Conservation (phyloP, 75 land plant species). For the Cryptomeria japonica region DNA sequence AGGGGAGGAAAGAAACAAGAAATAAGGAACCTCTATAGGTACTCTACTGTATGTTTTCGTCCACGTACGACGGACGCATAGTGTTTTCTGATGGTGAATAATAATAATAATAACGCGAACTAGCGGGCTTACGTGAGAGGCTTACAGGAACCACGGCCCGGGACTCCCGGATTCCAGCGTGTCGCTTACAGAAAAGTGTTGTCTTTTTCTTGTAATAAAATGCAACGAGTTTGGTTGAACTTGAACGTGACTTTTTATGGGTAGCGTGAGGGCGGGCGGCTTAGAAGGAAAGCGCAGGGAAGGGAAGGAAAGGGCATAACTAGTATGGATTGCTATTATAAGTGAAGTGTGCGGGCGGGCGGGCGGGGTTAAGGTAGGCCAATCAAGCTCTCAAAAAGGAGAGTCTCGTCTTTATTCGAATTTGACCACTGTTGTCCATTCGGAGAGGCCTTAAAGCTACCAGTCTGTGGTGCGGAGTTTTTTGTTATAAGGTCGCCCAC, state of each 20-base stretch:
- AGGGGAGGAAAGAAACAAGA: not conserved
- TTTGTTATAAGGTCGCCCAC: not conserved
- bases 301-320: not conserved
- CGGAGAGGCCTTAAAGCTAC: not conserved
- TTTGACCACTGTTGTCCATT: slow-evolving; percentile 4
- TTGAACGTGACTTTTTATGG: not conserved
- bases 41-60: not conserved
- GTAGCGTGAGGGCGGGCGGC: not conserved
- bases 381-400: slow-evolving; percentile 33
- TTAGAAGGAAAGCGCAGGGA: too few relatives aligned
- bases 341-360: too few relatives aligned
- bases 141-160: not conserved
- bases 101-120: not conserved
- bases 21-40: not conserved
- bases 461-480: not conserved
- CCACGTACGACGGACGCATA: not conserved
- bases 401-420: slow-evolving; percentile 39
- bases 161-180: slow-evolving; percentile 2
- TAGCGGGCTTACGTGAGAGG: too few relatives aligned
- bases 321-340: not conserved
- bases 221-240: not conserved
- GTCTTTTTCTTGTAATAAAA: not conserved
- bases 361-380: not conserved
- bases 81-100: not conserved
- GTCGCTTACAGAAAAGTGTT: not conserved